Evolutionary conservation across 2,329 filamentous ascomycete species (phyloP).

Genomic region (Massarina eburnea): DNA sequence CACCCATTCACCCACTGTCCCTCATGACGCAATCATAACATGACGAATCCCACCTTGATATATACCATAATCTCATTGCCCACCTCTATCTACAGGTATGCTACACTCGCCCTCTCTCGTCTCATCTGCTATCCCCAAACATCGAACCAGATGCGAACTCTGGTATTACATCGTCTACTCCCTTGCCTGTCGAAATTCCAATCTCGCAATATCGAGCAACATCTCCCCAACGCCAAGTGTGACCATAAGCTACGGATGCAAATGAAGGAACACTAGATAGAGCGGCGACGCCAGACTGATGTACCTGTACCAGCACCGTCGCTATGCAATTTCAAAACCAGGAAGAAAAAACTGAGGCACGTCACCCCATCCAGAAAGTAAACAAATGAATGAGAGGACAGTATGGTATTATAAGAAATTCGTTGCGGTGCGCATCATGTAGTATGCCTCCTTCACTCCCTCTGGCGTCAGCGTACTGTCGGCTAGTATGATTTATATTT

Average conservation of each 20-base stretch:
- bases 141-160: neutral
- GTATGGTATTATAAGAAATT: too few species aligned
- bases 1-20: too few species aligned
- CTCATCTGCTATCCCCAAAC: too few species aligned
- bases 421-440: neutral
- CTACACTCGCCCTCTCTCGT: too few species aligned
- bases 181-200: neutral
- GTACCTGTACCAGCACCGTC: neutral
- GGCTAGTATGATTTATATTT: constrained; percentile 36
- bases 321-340: neutral
- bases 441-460: neutral
- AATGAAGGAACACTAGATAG: neutral
- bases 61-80: too few species aligned
- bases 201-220: neutral
- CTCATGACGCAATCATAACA: too few species aligned
- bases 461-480: neutral
- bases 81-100: too few species aligned
- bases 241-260: neutral
- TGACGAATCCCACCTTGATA: too few species aligned
- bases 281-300: neutral
- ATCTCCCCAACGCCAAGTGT: neutral
- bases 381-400: neutral
- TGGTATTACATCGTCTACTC: neutral
- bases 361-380: neutral
- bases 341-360: neutral